Base-by-base conservation (phyloP, 2,329 filamentous ascomycete genomes). In the Ascochyta clinopodiicola region DNA sequence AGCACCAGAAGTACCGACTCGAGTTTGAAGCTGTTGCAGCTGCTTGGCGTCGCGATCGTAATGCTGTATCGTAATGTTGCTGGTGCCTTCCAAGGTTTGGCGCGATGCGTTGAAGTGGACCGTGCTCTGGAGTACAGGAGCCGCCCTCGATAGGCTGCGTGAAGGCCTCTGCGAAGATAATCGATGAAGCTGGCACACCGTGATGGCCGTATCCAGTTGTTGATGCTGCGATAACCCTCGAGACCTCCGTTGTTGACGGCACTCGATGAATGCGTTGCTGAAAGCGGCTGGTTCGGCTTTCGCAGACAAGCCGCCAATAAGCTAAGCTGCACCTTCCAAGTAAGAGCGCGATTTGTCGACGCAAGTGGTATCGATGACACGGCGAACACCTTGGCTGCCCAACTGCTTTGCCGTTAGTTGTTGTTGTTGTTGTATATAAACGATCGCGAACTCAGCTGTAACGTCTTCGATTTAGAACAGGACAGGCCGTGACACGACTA, bases 11-110 rank as follows among this genome's bases (percentile, higher is more conserved):
- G 19, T 51, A 56, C 60, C 62, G 53, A 44, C 34, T 17, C 35
- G 22, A 27, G 32, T 63, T 60, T 64, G 51, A 39, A 40, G 35
- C 40, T 34, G 56, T 63, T 68, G 67, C 65, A 71, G 66, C 62
- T 35, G 44, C 35, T 36, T 51, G 47, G 42, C 42, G 63, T 64
- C 45, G 64, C 55, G 60, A 47, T 66, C 55, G 60, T 47, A 51
- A 48, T 58, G 58, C 58, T 66, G 67, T 63, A 57, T 59, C 54
- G 58, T 61, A 58, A 50, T 64, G 56, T 58, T 62, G 57, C 64
- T 61, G 61, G 60, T 56, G 60, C 58, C 51, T 62, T 64, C 59
- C 60, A 57, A 65, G 62, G 57, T 62, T 67, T 65, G 63, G 67
- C 60, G 66, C 57, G 60, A 62, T 61, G 59, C 53, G 61, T 59